Evolutionary conservation across 305 asterid genomes (phyloP), one percentile per base, ranked within the genome.

Genomic region (Lippia alba): DNA sequence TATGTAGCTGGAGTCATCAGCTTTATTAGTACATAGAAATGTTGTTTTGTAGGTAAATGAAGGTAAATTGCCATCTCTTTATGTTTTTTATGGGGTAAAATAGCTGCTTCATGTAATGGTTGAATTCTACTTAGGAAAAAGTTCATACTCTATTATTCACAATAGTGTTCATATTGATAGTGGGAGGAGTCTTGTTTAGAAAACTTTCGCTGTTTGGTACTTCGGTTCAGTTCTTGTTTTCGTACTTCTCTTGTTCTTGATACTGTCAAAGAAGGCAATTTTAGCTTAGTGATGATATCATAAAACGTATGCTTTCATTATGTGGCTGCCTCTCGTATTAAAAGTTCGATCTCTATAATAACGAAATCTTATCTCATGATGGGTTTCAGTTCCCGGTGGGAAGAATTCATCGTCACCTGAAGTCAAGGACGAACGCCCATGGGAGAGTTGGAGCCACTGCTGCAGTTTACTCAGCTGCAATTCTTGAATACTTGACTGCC

Each of bases 401-500:
- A 17, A 82, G 96, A 68, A 91, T 91, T 79, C 97, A 91, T 69
- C 96, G 97, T 20, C 97, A 91, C 68, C 86, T 91, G 56, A 91
- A 91, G 79, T 71, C 94, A 0, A 85, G 97, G 68, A 85, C 96
- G 50, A 84, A 81, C 1, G 96, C 97, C 56, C 86, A 91, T 60
- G 97, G 97, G 15, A 70, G 97, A 75, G 97, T 91, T 54, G 97
- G 97, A 44, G 96, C 97, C 15, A 91, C 97, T 1, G 95, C 97
- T 57, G 96, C 96, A 3, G 96, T 91, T 17, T 88, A 87, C 82
- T 83, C 97, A 0, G 97, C 97, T 51, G 96, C 97, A 3, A 91
- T 91, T 60, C 95, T 91, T 9, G 97, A 91, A 72, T 91, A 91
- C 56, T 64, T 91, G 55, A 89, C 97, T 0, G 97, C 97, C 20